Evolutionary conservation across 2,329 filamentous ascomycete species (phyloP).

Genomic region (Fusarium buharicum): DNA sequence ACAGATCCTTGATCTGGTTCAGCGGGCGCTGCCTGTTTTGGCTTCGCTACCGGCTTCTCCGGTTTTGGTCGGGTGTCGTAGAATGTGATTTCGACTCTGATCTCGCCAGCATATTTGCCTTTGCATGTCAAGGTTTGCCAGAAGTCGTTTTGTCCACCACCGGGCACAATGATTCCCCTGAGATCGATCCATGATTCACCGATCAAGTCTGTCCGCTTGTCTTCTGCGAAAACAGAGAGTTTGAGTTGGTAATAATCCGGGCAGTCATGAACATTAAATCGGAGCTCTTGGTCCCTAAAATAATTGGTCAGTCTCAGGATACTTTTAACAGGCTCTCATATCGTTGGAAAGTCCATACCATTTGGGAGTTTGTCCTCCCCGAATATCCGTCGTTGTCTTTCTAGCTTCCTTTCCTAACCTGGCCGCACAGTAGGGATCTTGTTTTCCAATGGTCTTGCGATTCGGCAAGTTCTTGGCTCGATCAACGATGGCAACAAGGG

Average conservation of each 20-base stretch:
- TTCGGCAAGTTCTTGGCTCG: slow-evolving; percentile 97
- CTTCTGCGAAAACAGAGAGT: slow-evolving; percentile 95
- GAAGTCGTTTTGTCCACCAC: slow-evolving; percentile 91
- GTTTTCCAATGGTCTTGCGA: slow-evolving; percentile 96
- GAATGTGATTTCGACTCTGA: slow-evolving; percentile 94
- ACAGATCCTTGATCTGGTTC: slow-evolving; percentile 53
- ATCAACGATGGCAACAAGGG: slow-evolving; percentile 90
- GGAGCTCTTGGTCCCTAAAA: slow-evolving; percentile 92
- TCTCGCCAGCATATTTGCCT: slow-evolving; percentile 95
- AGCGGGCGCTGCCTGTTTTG: slow-evolving; percentile 55
- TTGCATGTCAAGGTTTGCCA: slow-evolving; percentile 91
- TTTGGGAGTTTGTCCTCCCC: slow-evolving; percentile 93
- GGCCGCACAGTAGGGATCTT: slow-evolving; percentile 96
- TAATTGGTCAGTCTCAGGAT: slow-evolving; percentile 30
- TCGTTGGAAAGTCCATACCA: slow-evolving; percentile 69
- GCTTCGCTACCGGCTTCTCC: slow-evolving; percentile 71
- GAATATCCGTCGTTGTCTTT: slow-evolving; percentile 93
- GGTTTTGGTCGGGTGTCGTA: slow-evolving; percentile 89
- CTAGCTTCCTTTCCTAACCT: slow-evolving; percentile 95
- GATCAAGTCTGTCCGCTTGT: slow-evolving; percentile 97
- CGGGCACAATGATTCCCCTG: slow-evolving; percentile 79
- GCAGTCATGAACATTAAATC: slow-evolving; percentile 95
- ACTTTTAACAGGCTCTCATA: not conserved
- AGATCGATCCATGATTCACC: slow-evolving; percentile 93
- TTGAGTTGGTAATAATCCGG: slow-evolving; percentile 97